Evolutionary conservation across 805 yeast species (phyloP), one percentile per base, ranked within the genome.

Genomic region (Babjeviella inositovora): DNA sequence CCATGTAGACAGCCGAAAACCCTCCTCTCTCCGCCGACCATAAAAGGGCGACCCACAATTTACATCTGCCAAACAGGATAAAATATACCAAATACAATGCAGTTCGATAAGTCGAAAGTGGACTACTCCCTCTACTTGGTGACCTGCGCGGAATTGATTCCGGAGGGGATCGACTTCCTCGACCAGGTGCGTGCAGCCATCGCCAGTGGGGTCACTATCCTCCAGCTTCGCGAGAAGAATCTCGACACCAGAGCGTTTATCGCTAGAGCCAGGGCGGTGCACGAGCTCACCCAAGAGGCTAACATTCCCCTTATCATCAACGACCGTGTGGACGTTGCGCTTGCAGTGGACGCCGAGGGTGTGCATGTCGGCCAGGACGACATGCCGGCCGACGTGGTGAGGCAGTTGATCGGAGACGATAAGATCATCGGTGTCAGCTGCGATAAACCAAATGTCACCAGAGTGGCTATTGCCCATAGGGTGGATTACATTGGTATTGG

Each of bases 341-440:
- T 85, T 20, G 95, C 95, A 0, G 58, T 81, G 26, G 90, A 65
- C 34, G 93, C 93, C 2, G 94, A 81, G 32, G 93, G 93, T 17
- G 74, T 85, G 6, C 96, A 84, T 50, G 80, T 84, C 11, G 96
- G 96, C 1, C 95, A 84, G 43, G 84, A 73, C 25, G 96, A 84
- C 40, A 79, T 84, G 80, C 61, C 63, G 7, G 68, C 68, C 2
- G 36, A 36, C 2, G 34, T 58, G 18, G 90, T 68, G 1, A 47
- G 95, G 17, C 38, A 52, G 34, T 38, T 81, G 15, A 45, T 82
- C 8, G 94, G 95, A 0, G 66, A 72, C 0, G 59, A 66, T 26
- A 81, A 75, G 47, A 70, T 84, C 28, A 41, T 84, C 21, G 96
- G 96, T 1, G 70, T 85, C 27, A 70, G 85, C 19, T 75, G 81